phyloP scores from a whole-genome alignment of 2,329 filamentous ascomycete genomes.

The Stachybotrys chartarum region DNA sequence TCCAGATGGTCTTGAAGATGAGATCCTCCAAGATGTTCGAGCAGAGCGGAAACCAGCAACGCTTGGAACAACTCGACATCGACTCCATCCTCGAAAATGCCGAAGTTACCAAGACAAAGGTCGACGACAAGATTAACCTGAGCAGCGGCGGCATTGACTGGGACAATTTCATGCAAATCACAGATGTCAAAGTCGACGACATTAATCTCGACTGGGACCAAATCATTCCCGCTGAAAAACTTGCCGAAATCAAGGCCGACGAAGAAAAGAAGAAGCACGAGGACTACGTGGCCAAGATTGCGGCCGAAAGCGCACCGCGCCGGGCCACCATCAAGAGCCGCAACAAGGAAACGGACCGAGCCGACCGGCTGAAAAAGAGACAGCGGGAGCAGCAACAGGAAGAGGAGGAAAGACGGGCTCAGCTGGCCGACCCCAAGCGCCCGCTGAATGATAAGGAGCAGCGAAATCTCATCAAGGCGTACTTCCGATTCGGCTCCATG shows the following conservation, averaged over 20 bases:
- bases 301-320: conserved; percentile 80
- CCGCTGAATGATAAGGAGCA: conserved; percentile 89
- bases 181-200: conserved; percentile 90
- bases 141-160: conserved; percentile 79
- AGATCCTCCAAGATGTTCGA: conserved; percentile 99
- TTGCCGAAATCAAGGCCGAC: conserved; percentile 82
- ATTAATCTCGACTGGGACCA: conserved; percentile 86
- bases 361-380: conserved; percentile 60
- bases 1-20: conserved; percentile 92
- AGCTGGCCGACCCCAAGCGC: conserved; percentile 77
- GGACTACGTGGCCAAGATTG: conserved; percentile 71
- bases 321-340: conserved; percentile 57
- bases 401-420: conserved; percentile 65
- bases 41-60: conserved; percentile 92
- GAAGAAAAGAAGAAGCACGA: conserved; percentile 81
- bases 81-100: conserved; percentile 95
- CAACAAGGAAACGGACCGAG: conserved; percentile 52
- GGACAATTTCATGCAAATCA: conserved; percentile 96
- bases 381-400: conserved; percentile 60
- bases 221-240: conserved; percentile 90
- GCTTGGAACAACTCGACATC: conserved; percentile 94
- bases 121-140: conserved; percentile 83
- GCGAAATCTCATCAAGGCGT: conserved; percentile 82
- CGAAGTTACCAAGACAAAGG: conserved; percentile 93
- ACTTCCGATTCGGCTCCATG: conserved; percentile 84